phyloP scores from a whole-genome alignment of 2,329 filamentous ascomycete species.

The Cladosporium oxysporum region DNA sequence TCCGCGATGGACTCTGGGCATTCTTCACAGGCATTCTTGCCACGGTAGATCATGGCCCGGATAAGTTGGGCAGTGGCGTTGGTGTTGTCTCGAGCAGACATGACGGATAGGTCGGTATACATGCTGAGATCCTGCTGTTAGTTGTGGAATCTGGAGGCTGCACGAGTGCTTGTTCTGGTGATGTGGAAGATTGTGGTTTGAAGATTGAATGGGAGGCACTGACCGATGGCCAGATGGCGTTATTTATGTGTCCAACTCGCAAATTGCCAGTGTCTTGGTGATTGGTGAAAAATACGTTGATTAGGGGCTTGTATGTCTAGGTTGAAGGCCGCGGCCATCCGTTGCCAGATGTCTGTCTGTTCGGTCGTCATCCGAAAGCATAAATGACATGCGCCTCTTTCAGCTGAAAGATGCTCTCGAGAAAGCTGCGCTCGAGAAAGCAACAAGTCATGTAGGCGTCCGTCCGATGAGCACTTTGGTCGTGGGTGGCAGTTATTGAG shows the following conservation, averaged over 20 bases:
- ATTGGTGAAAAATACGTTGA: not conserved
- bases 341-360: not conserved
- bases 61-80: not conserved
- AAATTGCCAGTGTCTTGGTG: not conserved
- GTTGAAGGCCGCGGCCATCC: not conserved
- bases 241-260: not conserved
- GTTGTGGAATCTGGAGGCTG: not conserved
- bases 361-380: not conserved
- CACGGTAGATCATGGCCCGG: slow-evolving; percentile 27
- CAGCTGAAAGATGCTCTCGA: not conserved
- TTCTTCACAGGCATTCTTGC: slow-evolving; percentile 22
- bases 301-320: not conserved
- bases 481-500: not conserved
- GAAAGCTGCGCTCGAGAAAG: not conserved
- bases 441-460: not conserved
- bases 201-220: not conserved
- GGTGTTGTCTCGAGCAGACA: not conserved
- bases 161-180: not conserved
- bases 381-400: not conserved
- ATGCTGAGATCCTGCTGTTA: not conserved
- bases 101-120: not conserved
- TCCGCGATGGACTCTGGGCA: slow-evolving; percentile 26
- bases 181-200: not conserved
- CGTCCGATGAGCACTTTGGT: not conserved
- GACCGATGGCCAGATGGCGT: not conserved